Percentiles rank a stretch among this genome's conserved stretches.
Evolutionary conservation across 257 asterid genomes (phyloP).

Genomic region (Scutellaria galericulata): DNA sequence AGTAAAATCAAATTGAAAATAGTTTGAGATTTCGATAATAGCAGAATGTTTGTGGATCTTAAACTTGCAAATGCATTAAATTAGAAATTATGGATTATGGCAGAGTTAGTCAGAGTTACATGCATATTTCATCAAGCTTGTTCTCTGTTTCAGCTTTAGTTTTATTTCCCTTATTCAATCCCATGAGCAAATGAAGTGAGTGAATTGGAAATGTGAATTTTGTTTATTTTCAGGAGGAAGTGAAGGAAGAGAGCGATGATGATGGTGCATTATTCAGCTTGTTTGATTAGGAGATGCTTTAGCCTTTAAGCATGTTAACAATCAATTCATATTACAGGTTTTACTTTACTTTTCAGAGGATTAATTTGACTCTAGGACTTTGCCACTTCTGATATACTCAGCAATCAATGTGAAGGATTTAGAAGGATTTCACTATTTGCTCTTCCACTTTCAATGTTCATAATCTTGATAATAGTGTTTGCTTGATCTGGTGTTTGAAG

Average conservation of each 20-base stretch:
- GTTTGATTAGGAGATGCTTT: conserved; percentile 46
- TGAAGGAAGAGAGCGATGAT: conserved; percentile 64
- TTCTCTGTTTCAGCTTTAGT: background rate
- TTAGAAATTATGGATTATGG: background rate
- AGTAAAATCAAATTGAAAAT: background rate
- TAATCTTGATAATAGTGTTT: too few species aligned
- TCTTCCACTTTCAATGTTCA: too few species aligned
- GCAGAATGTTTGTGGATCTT: background rate
- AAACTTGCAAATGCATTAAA: background rate
- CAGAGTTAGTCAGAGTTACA: background rate
- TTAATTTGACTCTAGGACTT: too few species aligned
- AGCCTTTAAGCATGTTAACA: too few species aligned
- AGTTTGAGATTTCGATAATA: background rate
- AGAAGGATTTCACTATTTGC: too few species aligned
- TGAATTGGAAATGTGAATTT: background rate
- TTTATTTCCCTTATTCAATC: background rate
- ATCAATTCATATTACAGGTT: too few species aligned
- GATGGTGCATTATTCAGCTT: conserved; percentile 37
- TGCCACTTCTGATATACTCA: too few species aligned
- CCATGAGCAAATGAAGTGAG: background rate
- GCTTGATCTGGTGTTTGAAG: too few species aligned
- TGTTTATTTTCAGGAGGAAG: conserved; percentile 48
- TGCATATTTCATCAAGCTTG: background rate
- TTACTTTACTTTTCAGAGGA: too few species aligned
- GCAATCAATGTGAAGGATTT: too few species aligned